phyloP scores from a whole-genome alignment of 2,329 filamentous ascomycete species.

The Corinectria fuckeliana region DNA sequence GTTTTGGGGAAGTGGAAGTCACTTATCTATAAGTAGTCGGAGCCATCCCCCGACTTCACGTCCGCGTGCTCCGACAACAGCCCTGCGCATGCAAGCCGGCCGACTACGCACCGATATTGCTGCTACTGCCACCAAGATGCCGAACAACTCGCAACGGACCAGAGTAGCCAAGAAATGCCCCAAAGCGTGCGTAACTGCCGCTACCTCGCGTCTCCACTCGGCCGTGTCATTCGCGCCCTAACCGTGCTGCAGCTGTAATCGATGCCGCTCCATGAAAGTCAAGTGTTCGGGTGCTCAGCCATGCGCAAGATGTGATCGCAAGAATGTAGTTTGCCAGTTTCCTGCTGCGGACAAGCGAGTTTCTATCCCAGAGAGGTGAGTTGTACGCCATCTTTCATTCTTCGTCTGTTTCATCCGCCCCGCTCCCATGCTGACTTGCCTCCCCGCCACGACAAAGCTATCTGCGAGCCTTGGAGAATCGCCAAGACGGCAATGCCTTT shows the following conservation, averaged over 20 bases:
- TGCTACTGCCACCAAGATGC: slow-evolving; percentile 18
- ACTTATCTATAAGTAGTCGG: slow-evolving; percentile 35
- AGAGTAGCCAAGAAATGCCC: slow-evolving; percentile 33
- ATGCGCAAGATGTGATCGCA: slow-evolving; percentile 33
- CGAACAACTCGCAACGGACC: slow-evolving; percentile 18
- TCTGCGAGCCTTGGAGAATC: slow-evolving; percentile 31
- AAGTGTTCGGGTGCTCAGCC: slow-evolving; percentile 36
- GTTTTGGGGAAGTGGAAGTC: slow-evolving; percentile 16
- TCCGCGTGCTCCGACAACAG: background rate
- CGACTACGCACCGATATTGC: background rate
- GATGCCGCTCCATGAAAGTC: slow-evolving; percentile 39
- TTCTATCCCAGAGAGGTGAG: slow-evolving; percentile 34
- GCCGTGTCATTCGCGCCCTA: background rate
- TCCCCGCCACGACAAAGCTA: slow-evolving; percentile 20
- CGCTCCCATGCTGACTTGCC: background rate
- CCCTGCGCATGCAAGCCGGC: background rate
- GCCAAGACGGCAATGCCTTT: slow-evolving; percentile 14
- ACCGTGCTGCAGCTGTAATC: slow-evolving; percentile 27
- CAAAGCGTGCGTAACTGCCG: slow-evolving; percentile 27
- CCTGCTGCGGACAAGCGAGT: slow-evolving; percentile 35
- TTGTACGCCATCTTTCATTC: background rate
- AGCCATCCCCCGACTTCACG: slow-evolving; percentile 30
- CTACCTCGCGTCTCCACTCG: background rate
- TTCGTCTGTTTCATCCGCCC: background rate
- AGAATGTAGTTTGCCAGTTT: slow-evolving; percentile 33